Evolutionary conservation across 495 filamentous ascomycete species (phyloP), one percentile per base, ranked within the genome.

Genomic region (Cairneyella variabilis): DNA sequence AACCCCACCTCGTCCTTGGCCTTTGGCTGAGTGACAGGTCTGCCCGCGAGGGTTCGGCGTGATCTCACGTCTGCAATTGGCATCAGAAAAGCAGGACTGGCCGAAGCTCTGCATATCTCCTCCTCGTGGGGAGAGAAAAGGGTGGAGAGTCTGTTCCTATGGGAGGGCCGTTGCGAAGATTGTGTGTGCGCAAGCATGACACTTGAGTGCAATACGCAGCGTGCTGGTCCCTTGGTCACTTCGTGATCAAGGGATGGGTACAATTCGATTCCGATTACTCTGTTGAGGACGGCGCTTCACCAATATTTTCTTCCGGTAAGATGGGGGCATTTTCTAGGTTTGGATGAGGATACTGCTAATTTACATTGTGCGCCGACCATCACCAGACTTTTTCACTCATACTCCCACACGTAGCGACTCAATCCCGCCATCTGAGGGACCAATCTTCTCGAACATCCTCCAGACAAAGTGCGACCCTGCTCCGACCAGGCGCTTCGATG

Each of bases 161-260:
- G 87, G 87, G 86, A 90, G 83, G 82, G 89, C 81, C 84, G 79
- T 86, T 89, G 88, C 88, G 86, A 84, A 91, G 89, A 90, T 90
- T 83, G 88, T 92, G 86, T 83, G 72, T 78, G 73, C 41, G 48
- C 30, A 27, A 23, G 66, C 63, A 71, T 69, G 76, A 85, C 88
- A 96, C 89, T 93, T 92, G 78, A 97, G 91, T 96, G 86, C 91
- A 92, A 97, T 97, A 90, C 89, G 91, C 90, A 81, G 92, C 90
- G 84, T 96, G 77, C 78, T 76, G 60, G 64, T 69, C 62, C 67
- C 64, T 64, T 69, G 65, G 46, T 49, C 69, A 70, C 61, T 66
- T 51, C 51, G 64, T 67, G 48, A 50, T 52, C 48, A 43, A 56
- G 64, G 65, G 69, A 64, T 65, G 68, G 78, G 83, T 85, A 90